Evolutionary conservation across 2,329 filamentous ascomycete species (phyloP).

Genomic region (Claviceps fusiformis): DNA sequence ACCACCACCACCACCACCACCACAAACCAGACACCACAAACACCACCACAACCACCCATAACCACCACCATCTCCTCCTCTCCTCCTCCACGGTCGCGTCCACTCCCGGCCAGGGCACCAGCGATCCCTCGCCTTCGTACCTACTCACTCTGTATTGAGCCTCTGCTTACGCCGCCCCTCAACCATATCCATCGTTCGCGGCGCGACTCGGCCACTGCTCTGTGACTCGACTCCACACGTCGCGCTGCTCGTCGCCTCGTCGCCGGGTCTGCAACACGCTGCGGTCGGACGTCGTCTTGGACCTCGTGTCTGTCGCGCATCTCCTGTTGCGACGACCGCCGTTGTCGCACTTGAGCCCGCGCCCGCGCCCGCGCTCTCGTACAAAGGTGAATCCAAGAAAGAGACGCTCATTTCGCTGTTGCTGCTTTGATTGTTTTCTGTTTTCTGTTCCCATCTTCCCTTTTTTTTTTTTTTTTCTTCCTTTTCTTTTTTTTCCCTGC

Average conservation of each 20-base stretch:
- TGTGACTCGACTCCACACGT: constrained; percentile 3
- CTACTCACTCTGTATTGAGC: constrained; percentile 1
- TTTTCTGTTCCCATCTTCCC: no score
- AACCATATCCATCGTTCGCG: background rate
- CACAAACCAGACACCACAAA: constrained; percentile 10
- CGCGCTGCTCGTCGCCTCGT: constrained; percentile 4
- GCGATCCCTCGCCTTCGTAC: constrained; percentile 2
- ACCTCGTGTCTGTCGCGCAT: constrained; percentile 5
- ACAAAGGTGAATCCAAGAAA: constrained; percentile 6
- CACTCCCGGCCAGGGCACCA: constrained; percentile 10
- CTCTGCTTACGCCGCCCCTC: background rate
- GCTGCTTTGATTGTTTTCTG: background rate
- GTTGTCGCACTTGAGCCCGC: constrained; percentile 8
- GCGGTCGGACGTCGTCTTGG: background rate
- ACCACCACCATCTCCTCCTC: constrained; percentile 5
- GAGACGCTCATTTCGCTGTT: background rate
- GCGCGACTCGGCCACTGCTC: constrained; percentile 1
- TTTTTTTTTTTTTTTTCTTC: no score
- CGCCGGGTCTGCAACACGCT: constrained; percentile 1
- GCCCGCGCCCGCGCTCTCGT: background rate
- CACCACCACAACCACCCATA: background rate
- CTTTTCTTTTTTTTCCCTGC: background rate
- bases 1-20: no score
- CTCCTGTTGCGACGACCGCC: constrained; percentile 3
- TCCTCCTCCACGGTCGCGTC: constrained; percentile 5